Evolutionary conservation across 2,329 filamentous ascomycete genomes (phyloP).

Genomic region (Colletotrichum tofieldiae): DNA sequence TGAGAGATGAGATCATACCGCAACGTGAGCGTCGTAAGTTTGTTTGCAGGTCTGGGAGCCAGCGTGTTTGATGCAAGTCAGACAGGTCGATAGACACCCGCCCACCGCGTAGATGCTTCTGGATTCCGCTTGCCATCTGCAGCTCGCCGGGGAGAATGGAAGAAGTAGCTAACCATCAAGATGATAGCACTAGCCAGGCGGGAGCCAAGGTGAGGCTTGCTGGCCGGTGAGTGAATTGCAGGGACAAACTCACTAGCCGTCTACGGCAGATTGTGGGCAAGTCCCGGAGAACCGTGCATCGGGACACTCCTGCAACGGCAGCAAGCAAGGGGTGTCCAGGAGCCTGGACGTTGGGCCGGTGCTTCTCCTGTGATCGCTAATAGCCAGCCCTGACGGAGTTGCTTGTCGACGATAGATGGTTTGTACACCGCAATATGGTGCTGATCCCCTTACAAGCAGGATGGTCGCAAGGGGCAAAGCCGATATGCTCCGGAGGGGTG

Average conservation of each 20-base stretch:
- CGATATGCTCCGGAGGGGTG: background rate
- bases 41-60: conserved; percentile 26
- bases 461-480: conserved; percentile 25
- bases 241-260: conserved; percentile 17
- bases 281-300: conserved; percentile 29
- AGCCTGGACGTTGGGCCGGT: conserved; percentile 30
- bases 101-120: conserved; percentile 25
- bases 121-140: conserved; percentile 18
- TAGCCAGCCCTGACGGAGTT: conserved; percentile 5
- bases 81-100: conserved; percentile 20
- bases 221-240: conserved; percentile 16
- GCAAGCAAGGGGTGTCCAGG: conserved; percentile 12
- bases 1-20: conserved; percentile 31
- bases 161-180: conserved; percentile 6
- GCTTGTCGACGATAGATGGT: background rate
- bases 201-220: conserved; percentile 30
- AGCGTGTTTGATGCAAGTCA: conserved; percentile 1
- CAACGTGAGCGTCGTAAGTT: background rate
- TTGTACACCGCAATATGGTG: background rate
- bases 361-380: background rate
- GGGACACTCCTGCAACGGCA: conserved; percentile 11
- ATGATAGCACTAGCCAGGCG: conserved; percentile 15
- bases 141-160: background rate
- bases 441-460: conserved; percentile 6
- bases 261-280: conserved; percentile 20